Evolutionary conservation across 495 filamentous ascomycete genomes (phyloP), one percentile per base, ranked within the genome.

Genomic region (Tuber magnatum): DNA sequence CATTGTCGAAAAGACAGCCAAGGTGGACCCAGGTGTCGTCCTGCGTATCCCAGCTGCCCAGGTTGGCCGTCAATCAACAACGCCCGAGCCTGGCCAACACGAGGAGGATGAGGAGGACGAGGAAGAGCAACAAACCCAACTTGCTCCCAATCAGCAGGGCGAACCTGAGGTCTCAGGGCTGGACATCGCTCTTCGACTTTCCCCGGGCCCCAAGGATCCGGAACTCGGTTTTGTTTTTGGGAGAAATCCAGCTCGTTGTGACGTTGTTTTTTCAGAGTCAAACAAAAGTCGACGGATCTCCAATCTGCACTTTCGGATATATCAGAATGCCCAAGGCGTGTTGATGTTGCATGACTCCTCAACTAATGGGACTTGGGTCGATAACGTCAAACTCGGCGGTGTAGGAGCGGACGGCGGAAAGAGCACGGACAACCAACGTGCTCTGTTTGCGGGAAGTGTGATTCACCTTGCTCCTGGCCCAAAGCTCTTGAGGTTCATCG

Each of bases 301-400:
- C 84, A 97, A 97, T 81, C 86, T 88, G 20, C 95, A 99, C 81
- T 99, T 97, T 82, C 90, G 93, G 46, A 97, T 99, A 73, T 96
- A 90, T 80, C 84, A 97, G 71, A 98, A 93, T 73, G 84, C 88
- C 5, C 87, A 91, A 69, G 92, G 89, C 18, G 89, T 91, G 68
- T 85, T 97, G 78, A 97, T 99, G 94, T 84, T 98, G 7, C 90
- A 97, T 82, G 95, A 99, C 77, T 87, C 88, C 72, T 98, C 95
- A 0, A 97, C 93, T 0, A 98, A 97, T 77, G 95, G 95, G 38
- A 98, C 96, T 10, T 83, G 92, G 48, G 93, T 99, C 70, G 94
- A 97, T 83, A 85, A 88, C 38, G 83, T 83, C 38, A 85, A 89
- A 28, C 86, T 97, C 1, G 73, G 68, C 3, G 77, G 77, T 22